Evolutionary conservation across 148 eudicot genomes (phyloP), one percentile per base, ranked within the genome.

Genomic region (Nepenthes mirabilis): DNA sequence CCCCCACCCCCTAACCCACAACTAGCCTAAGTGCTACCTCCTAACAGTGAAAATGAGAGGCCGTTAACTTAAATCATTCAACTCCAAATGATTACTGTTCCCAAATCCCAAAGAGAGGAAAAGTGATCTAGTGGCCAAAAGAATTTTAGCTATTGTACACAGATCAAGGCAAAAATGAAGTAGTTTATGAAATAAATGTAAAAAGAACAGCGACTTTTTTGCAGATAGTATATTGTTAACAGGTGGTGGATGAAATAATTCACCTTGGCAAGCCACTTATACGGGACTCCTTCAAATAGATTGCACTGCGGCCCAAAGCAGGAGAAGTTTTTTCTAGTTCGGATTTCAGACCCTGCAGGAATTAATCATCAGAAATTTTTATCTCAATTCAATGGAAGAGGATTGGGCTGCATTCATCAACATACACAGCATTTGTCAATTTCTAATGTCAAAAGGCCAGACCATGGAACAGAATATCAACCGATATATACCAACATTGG

Each of bases 201-300:
- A 33, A 33, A 54, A 54, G 35, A 54, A 2, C 35, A 54, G 9
- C 6, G 11, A 23, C 2, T 33, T 34, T 54, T 49, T n/a, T 11
- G 48, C 48, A 45, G 6, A 49, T 10, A 11, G 3, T 49, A 11
- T 11, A 11, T 49, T 49, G n/a, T 11, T n/a, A 33, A 62, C 33
- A 62, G 8, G 23, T 35, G 6, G n/a, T 23, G 23, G 23, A 23
- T 23, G 23, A 33, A 51, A 37, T 52, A 11, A 32, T 33, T 43
- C 79, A 88, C 96, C 88, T 88, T 60, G 98, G 91, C 79, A 93
- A 78, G 55, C 83, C 89, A 72, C 73, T 93, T 58, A 93, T 86
- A 64, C 71, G 83, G 6, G 98, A 88, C 74, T 88, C 95, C 76
- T 88, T 88, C 11, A 81, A 23, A 72, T 88, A 88, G 56, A 83